Base-by-base conservation (phyloP, 176 grass and related monocot species). In the Tuctoria greenei region DNA sequence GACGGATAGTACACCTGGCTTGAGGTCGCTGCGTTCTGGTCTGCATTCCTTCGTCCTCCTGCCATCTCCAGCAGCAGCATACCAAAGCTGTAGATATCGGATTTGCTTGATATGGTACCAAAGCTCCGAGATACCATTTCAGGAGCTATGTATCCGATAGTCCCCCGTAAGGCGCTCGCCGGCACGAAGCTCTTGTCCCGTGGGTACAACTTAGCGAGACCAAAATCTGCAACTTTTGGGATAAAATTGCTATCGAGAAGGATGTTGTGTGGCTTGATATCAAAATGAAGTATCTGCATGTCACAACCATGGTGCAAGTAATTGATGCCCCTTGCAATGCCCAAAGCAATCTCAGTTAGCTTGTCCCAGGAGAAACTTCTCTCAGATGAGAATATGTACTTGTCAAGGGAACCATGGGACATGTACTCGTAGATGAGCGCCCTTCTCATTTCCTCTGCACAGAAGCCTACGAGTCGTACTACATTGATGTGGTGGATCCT, bases 51-150 rank as follows among this genome's bases (percentile, higher is more conserved):
- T 16, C 77, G 57, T 2, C 79, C 74, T 15, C 80, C 66, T 0
- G 84, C 88, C 83, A 86, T 90, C 77, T 90, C 81, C 21, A 86
- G 15, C 20, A 90, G 10, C 17, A 90, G 12, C 88, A 90, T 86
- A 26, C 80, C 86, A 63, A 88, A 88, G 56, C 86, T 88, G 35
- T 83, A 83, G 1, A 88, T 80, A 69, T 88, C 74, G 0, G 83
- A 86, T 34, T 86, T 86, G 31, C 85, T 59, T n/a, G 83, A 83
- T 24, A 83, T 70, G 5, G 44, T 50, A 0, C 87, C 87, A 23
- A 90, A 90, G 25, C 64, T 74, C 58, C 79, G 47, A 0, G 60
- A 89, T 21, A 46, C 27, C 17, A 79, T 59, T 42, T 86, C 83
- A n/a, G 83, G 87, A 18, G 83, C 83, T 37, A 90, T 86, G 31